Evolutionary conservation across 345 rosid species (phyloP).

Genomic region (Capsella bursapastoris): DNA sequence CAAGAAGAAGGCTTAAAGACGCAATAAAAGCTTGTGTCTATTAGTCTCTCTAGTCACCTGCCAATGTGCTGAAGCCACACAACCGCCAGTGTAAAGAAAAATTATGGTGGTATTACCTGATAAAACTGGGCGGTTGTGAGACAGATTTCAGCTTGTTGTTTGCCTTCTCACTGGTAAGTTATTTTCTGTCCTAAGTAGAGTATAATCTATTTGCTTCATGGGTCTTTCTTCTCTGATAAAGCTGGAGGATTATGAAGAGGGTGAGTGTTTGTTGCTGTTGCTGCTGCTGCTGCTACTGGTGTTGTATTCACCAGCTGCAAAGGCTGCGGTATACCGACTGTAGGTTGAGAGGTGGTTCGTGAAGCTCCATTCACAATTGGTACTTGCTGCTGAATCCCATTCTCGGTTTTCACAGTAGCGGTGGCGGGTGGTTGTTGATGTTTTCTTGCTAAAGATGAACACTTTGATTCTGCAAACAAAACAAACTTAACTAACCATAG

Average conservation of each 20-base stretch:
- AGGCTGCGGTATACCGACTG: conserved; percentile 33
- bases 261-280: conserved; percentile 30
- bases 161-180: conserved; percentile 38
- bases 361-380: conserved; percentile 55
- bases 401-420: conserved; percentile 52
- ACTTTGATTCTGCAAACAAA: conserved; percentile 67
- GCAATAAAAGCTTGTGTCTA: conserved; percentile 31
- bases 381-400: conserved; percentile 51
- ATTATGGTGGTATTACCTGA: conserved; percentile 32
- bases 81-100: conserved; percentile 21
- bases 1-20: conserved; percentile 31
- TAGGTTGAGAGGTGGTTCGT: conserved; percentile 41
- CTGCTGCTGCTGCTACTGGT: conserved; percentile 29
- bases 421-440: conserved; percentile 55
- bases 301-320: conserved; percentile 45
- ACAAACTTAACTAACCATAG: conserved; percentile 16
- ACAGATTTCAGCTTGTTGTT: conserved; percentile 10
- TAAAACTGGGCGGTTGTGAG: conserved; percentile 7
- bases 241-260: conserved; percentile 50
- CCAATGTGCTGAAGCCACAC: conserved; percentile 24
- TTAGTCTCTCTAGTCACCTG: conserved; percentile 29
- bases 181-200: conserved; percentile 29
- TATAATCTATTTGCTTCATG: conserved; percentile 19
- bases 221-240: conserved; percentile 44
- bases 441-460: conserved; percentile 67